Percentiles rank a stretch among this genome's conserved stretches.
Evolutionary conservation across 2,329 filamentous ascomycete genomes (phyloP).

Genomic region (Pestalotiopsis sp.): DNA sequence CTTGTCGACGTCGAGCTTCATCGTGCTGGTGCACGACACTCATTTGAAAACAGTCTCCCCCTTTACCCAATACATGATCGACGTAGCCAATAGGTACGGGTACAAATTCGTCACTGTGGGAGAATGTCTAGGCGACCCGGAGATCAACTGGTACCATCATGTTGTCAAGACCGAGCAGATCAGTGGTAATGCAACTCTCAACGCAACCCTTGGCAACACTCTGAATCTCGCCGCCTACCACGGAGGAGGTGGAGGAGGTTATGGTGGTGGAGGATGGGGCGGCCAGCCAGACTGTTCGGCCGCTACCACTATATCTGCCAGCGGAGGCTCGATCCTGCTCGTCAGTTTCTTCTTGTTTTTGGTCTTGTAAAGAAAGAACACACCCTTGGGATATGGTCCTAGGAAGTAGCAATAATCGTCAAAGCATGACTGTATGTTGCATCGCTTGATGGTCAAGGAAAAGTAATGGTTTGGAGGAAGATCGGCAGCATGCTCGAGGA

Average conservation of each 20-base stretch:
- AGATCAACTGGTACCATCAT: conserved; percentile 24
- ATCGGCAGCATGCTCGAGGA: background rate
- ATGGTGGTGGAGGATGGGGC: background rate
- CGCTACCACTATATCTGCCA: background rate
- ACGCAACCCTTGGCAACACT: background rate
- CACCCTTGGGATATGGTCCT: no score
- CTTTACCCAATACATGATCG: conserved; percentile 23
- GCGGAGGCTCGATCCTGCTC: background rate
- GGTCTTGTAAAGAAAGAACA: background rate
- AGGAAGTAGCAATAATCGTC: background rate
- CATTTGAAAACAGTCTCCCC: conserved; percentile 21
- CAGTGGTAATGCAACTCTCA: background rate
- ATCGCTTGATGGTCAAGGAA: background rate
- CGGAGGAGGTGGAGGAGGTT: no score
- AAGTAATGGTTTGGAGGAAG: background rate
- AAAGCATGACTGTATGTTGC: background rate
- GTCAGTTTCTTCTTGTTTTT: background rate
- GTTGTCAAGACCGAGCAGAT: conserved; percentile 14
- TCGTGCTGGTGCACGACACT: conserved; percentile 28
- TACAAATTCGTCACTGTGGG: conserved; percentile 25
- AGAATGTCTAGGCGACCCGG: conserved; percentile 24
- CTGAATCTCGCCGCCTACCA: background rate
- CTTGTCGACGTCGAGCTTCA: conserved; percentile 22
- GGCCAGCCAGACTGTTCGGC: background rate
- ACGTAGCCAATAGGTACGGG: conserved; percentile 16